Evolutionary conservation across 805 yeast genomes (phyloP).

Genomic region (Cyberlindnera sargentensis): DNA sequence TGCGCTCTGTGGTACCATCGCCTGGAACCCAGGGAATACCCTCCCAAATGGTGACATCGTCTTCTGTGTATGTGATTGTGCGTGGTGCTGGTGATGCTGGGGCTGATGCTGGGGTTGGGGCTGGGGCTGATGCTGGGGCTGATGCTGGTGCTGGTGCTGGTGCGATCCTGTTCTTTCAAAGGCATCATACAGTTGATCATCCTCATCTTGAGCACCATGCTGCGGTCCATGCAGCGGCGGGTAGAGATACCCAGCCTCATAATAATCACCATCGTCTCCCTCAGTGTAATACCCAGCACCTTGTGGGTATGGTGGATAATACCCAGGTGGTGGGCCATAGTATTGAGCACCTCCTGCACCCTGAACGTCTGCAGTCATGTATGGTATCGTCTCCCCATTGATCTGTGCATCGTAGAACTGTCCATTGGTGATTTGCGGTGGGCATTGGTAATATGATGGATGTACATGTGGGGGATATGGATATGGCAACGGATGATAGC

Average conservation of each 20-base stretch:
- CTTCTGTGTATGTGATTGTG: not conserved
- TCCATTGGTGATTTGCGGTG: slow-evolving; percentile 20
- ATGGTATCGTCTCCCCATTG: slow-evolving; percentile 8
- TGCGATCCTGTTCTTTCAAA: not conserved
- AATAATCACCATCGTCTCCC: no score
- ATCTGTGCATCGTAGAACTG: slow-evolving; percentile 20
- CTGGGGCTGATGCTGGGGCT: no score
- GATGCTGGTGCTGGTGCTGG: no score
- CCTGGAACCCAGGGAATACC: slow-evolving; percentile 23
- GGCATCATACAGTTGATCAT: slow-evolving; percentile 9
- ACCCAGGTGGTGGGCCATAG: not conserved
- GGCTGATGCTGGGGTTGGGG: no score
- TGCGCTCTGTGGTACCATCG: slow-evolving; percentile 19
- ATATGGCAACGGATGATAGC: not conserved
- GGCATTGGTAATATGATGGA: slow-evolving; percentile 4
- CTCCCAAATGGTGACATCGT: slow-evolving; percentile 18
- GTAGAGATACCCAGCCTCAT: no score
- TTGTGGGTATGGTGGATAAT: slow-evolving; percentile 4
- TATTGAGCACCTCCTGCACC: no score
- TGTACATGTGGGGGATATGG: not conserved
- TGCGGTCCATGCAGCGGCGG: no score
- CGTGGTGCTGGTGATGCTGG: no score
- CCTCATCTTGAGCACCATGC: slow-evolving; percentile 4
- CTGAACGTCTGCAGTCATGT: not conserved
- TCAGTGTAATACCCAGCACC: not conserved